Conservation (phyloP, 352 stramenopile genomes). For the Phytophthora kernoviae region DNA sequence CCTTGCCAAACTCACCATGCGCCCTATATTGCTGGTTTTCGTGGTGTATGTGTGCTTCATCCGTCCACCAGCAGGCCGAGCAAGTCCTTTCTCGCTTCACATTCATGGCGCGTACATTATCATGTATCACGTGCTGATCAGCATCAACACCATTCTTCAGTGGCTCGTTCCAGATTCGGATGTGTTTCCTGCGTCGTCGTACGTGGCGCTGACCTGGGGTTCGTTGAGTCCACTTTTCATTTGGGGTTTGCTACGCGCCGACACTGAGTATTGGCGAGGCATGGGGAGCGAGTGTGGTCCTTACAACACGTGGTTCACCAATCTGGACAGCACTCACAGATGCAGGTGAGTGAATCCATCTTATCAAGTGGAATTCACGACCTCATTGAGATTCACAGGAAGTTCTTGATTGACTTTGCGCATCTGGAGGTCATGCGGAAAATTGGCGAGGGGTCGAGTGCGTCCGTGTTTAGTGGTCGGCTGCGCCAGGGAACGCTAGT, state of each 20-base stretch:
- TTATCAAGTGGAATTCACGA: conserved; percentile 55
- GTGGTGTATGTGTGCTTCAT: conserved; percentile 43
- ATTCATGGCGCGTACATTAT: conserved; percentile 41
- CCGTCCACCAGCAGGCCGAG: conserved; percentile 32
- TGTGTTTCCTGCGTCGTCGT: conserved; percentile 10
- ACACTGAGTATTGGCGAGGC: conserved; percentile 56
- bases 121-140: conserved; percentile 32
- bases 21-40: conserved; percentile 31
- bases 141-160: conserved; percentile 25
- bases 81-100: conserved; percentile 27
- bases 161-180: conserved; percentile 6
- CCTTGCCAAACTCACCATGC: conserved; percentile 19
- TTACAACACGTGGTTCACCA: conserved; percentile 25
- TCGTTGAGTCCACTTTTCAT: conserved; percentile 44
- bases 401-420: conserved; percentile 75
- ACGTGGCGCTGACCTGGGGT: conserved; percentile 33
- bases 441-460: conserved; percentile 54
- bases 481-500: conserved; percentile 39
- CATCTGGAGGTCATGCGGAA: conserved; percentile 51
- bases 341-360: conserved; percentile 37
- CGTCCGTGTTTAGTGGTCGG: conserved; percentile 54
- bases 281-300: conserved; percentile 44
- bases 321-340: conserved; percentile 8
- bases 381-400: conserved; percentile 72
- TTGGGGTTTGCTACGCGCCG: conserved; percentile 56